Percentiles rank a stretch among this genome's conserved stretches.
phyloP scores from a whole-genome alignment of 495 filamentous ascomycete species.

The Chaetomium cochliodes region DNA sequence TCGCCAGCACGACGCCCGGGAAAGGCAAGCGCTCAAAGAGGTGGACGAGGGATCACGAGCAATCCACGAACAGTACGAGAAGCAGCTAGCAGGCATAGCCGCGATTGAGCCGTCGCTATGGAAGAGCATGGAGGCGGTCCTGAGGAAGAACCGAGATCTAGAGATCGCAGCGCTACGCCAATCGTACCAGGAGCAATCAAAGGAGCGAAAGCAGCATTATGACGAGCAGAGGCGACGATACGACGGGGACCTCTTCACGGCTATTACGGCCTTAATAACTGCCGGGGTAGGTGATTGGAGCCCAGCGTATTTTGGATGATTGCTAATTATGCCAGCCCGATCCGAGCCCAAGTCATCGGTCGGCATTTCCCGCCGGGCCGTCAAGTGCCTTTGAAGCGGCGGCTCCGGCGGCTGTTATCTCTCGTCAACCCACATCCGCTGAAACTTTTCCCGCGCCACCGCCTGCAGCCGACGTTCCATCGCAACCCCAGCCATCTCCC shows the following conservation, averaged over 20 bases:
- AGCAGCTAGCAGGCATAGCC: neutral
- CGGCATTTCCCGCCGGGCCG: neutral
- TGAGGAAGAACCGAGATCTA: neutral
- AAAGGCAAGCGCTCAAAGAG: neutral
- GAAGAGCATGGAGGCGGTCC: neutral
- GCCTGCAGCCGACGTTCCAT: slow-evolving; percentile 6
- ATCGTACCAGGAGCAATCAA: neutral
- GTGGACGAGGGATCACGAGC: neutral
- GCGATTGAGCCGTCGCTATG: neutral
- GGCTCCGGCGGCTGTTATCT: neutral
- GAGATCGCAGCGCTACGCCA: neutral
- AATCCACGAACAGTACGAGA: slow-evolving; percentile 5
- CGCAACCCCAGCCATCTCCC: neutral
- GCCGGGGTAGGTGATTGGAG: neutral
- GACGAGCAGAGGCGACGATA: slow-evolving; percentile 1
- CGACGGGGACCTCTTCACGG: neutral
- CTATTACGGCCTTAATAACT: slow-evolving; percentile 5
- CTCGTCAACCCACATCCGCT: neutral
- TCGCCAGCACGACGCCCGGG: neutral
- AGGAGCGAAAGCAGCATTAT: neutral
- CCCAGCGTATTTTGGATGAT: neutral
- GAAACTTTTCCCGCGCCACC: neutral
- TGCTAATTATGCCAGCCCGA: neutral
- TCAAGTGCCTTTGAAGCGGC: neutral
- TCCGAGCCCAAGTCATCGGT: neutral